These are phyloP conservation scores for Aphanocladium album DNA, from an alignment of 2,329 filamentous ascomycete genomes.

Conservation along the genomic window DNA sequence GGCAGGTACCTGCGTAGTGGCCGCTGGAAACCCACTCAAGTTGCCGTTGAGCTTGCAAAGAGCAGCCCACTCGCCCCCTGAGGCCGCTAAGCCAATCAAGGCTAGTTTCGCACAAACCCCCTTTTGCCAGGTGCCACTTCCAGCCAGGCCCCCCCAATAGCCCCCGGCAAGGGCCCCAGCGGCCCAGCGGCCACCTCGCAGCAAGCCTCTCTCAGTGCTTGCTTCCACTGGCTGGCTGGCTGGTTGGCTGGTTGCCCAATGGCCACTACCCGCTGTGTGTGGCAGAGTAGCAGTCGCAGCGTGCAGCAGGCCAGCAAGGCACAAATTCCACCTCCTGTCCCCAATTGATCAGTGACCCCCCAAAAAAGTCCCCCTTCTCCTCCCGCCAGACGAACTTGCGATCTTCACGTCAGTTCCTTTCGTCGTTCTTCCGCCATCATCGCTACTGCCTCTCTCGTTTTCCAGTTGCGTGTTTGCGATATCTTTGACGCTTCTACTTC, in stretches of 20 bases:
- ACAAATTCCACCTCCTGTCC: slow-evolving; percentile 26
- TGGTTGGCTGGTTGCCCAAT: too few relatives aligned
- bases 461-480: slow-evolving; percentile 14
- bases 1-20: too few relatives aligned
- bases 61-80: slow-evolving; percentile 19
- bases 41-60: slow-evolving; percentile 25
- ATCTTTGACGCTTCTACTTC: slow-evolving; percentile 3
- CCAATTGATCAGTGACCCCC: slow-evolving; percentile 17
- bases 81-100: slow-evolving; percentile 21
- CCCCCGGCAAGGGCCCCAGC: slow-evolving; percentile 21
- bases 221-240: not conserved
- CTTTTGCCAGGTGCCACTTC: slow-evolving; percentile 23
- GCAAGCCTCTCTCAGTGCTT: slow-evolving; percentile 9
- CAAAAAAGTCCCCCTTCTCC: slow-evolving; percentile 22
- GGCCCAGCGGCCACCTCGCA: slow-evolving; percentile 7
- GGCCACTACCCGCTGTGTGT: slow-evolving; percentile 1
- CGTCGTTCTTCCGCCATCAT: slow-evolving; percentile 27
- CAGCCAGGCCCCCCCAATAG: slow-evolving; percentile 10
- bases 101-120: slow-evolving; percentile 26
- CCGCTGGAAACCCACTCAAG: not conserved
- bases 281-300: not conserved
- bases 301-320: slow-evolving; percentile 25
- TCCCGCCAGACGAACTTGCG: slow-evolving; percentile 14
- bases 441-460: slow-evolving; percentile 31
- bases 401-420: slow-evolving; percentile 20